Conservation (phyloP, 495 filamentous ascomycete genomes). For the Lasiosphaeriaceae sp. region DNA sequence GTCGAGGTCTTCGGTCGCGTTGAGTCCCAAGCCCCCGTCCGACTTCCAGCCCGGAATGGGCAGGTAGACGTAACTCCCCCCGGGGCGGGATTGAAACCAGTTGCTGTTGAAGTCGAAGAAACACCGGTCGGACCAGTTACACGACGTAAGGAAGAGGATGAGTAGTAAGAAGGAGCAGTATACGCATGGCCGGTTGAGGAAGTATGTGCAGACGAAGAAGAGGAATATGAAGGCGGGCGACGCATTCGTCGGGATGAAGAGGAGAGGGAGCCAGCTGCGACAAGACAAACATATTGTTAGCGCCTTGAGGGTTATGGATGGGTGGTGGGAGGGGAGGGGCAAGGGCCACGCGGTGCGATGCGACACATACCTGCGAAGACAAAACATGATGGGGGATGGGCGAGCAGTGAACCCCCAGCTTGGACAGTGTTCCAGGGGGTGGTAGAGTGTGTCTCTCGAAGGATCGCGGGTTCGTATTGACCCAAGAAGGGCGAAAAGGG, state of each 20-base stretch:
- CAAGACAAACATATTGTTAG: background rate
- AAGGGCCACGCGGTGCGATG: background rate
- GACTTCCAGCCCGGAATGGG: constrained; percentile 20
- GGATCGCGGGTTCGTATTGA: background rate
- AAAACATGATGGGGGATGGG: constrained; percentile 59
- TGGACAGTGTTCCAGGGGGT: background rate
- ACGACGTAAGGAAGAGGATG: constrained; percentile 83
- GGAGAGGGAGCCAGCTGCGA: constrained; percentile 65
- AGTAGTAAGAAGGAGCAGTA: constrained; percentile 88
- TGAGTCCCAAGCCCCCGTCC: constrained; percentile 25
- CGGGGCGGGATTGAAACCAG: constrained; percentile 70
- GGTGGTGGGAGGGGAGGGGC: constrained; percentile 1
- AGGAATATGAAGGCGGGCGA: constrained; percentile 83
- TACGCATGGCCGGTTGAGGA: constrained; percentile 83
- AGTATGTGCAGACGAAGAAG: constrained; percentile 86
- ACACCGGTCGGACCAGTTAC: constrained; percentile 86
- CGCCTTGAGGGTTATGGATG: background rate
- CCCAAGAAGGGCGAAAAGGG: too few species aligned
- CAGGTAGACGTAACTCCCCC: constrained; percentile 16
- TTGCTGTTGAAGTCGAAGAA: constrained; percentile 80
- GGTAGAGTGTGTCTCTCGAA: background rate
- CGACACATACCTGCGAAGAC: constrained; percentile 65
- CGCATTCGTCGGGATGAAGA: constrained; percentile 74
- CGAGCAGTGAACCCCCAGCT: background rate
- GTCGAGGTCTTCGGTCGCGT: constrained; percentile 32